Conservation (phyloP, 208 protist species). For the Phytomonas serpens region DNA sequence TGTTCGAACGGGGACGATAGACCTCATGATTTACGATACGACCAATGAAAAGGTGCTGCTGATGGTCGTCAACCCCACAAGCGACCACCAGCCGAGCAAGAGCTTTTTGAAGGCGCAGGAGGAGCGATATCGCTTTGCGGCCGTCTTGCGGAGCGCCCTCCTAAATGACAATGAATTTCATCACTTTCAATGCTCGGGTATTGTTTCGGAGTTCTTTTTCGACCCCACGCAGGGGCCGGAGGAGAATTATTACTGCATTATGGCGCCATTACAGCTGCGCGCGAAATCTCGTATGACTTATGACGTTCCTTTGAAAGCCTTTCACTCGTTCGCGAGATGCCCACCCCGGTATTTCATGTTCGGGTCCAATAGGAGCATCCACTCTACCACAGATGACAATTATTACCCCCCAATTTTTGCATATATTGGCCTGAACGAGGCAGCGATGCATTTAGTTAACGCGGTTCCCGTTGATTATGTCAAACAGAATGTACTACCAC, state of each 20-base stretch:
- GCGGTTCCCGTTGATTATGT: constrained; percentile 50
- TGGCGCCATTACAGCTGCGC: constrained; percentile 61
- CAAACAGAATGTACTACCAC: constrained; percentile 39
- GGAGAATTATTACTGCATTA: constrained; percentile 87
- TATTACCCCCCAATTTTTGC: constrained; percentile 59
- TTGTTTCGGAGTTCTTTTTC: constrained; percentile 82
- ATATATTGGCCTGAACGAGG: constrained; percentile 71
- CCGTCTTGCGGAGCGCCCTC: constrained; percentile 69
- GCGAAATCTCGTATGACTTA: constrained; percentile 42
- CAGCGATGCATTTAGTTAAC: constrained; percentile 45
- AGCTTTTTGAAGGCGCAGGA: constrained; percentile 74
- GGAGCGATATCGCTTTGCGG: constrained; percentile 75
- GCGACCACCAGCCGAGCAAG: constrained; percentile 56
- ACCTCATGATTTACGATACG: constrained; percentile 76
- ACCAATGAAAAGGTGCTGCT: constrained; percentile 84
- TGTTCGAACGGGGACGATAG: constrained; percentile 49
- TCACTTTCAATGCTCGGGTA: constrained; percentile 66
- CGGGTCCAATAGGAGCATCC: constrained; percentile 67
- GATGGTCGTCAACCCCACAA: constrained; percentile 60
- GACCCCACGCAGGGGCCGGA: constrained; percentile 57
- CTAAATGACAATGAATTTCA: constrained; percentile 75
- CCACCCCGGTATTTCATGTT: constrained; percentile 74
- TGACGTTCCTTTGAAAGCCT: constrained; percentile 58
- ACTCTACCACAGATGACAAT: constrained; percentile 30
- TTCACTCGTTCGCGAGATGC: constrained; percentile 70